phyloP scores from a whole-genome alignment of 2,329 filamentous ascomycete species.

The Alternaria ethzedia region DNA sequence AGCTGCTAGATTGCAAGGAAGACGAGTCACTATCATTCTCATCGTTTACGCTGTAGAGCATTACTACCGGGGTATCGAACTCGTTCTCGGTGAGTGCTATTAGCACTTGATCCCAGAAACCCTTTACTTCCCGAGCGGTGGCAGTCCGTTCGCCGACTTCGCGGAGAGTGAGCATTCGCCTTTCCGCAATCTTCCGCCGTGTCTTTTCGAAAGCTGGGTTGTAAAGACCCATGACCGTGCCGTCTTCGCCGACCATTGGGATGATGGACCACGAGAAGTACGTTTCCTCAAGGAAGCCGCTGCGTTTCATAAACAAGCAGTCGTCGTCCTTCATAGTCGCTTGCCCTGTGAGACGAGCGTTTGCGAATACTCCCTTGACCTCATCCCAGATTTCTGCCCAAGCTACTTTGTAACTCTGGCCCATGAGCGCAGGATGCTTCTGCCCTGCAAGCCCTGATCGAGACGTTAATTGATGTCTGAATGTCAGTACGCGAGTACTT shows the following conservation, averaged over 20 bases:
- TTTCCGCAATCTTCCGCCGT: slow-evolving; percentile 75
- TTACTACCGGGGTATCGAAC: slow-evolving; percentile 75
- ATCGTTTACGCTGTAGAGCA: slow-evolving; percentile 78
- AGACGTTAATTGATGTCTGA: slow-evolving; percentile 4
- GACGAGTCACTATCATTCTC: slow-evolving; percentile 74
- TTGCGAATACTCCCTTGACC: slow-evolving; percentile 71
- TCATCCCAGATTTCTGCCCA: slow-evolving; percentile 80
- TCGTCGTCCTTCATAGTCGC: slow-evolving; percentile 87
- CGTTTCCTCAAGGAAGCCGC: slow-evolving; percentile 75
- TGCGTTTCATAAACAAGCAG: slow-evolving; percentile 72
- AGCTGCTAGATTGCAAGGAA: slow-evolving; percentile 72
- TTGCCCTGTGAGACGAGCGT: slow-evolving; percentile 72
- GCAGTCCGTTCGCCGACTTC: slow-evolving; percentile 80
- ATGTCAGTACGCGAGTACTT: background rate
- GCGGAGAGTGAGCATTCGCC: slow-evolving; percentile 78
- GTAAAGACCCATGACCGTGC: slow-evolving; percentile 76
- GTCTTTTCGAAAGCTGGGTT: slow-evolving; percentile 86
- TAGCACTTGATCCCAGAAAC: slow-evolving; percentile 75
- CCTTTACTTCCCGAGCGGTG: slow-evolving; percentile 72
- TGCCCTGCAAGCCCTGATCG: slow-evolving; percentile 67
- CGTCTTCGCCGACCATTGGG: slow-evolving; percentile 75
- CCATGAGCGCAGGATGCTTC: slow-evolving; percentile 80
- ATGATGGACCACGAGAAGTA: slow-evolving; percentile 86
- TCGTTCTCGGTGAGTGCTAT: slow-evolving; percentile 75
- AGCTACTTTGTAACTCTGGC: slow-evolving; percentile 69